Conservation (phyloP, 345 rosid species). For the Hevea brasiliensis region DNA sequence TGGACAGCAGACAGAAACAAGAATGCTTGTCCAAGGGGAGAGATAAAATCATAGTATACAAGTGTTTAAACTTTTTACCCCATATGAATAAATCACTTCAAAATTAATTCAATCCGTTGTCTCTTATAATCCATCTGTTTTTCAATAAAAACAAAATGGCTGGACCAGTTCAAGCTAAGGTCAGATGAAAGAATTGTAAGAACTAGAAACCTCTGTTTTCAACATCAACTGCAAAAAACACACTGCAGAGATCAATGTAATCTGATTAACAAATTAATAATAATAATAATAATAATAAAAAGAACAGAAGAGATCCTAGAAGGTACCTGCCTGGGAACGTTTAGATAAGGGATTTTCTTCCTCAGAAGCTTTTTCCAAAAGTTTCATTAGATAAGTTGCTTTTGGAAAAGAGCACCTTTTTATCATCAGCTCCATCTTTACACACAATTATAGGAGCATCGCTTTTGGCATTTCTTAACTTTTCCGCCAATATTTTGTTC, state of each 20-base stretch:
- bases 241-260: not conserved
- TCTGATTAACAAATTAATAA: not conserved
- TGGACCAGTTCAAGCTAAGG: not conserved
- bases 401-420: conserved; percentile 26
- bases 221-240: not conserved
- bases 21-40: not conserved
- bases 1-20: not conserved
- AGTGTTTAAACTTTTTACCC: not conserved
- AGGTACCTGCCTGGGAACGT: conserved; percentile 58
- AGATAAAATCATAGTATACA: not conserved
- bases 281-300: not conserved
- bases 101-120: not conserved
- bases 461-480: conserved; percentile 34
- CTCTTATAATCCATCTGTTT: not conserved
- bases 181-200: not conserved
- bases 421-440: conserved; percentile 24
- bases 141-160: not conserved
- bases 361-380: conserved; percentile 23
- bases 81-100: not conserved
- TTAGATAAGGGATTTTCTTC: conserved; percentile 35
- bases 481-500: conserved; percentile 49
- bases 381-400: conserved; percentile 30
- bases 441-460: conserved; percentile 18
- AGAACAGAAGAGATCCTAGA: not conserved
- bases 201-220: not conserved